These are phyloP conservation scores for Epichloe gansuensis DNA, from an alignment of 2,329 filamentous ascomycete species.

Conservation along the genomic window DNA sequence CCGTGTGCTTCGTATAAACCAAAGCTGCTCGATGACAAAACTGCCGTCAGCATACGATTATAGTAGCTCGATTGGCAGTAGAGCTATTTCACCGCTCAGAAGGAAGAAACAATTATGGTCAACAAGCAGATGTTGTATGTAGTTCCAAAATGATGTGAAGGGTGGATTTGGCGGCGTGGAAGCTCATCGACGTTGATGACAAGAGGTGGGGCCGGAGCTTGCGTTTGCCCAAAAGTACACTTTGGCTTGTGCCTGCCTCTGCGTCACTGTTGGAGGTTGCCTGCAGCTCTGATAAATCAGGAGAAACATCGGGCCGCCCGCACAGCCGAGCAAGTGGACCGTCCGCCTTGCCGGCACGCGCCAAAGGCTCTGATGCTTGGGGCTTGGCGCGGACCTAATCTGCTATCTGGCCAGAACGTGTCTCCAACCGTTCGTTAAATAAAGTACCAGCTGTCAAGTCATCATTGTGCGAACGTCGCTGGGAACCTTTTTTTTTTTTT, in stretches of 20 bases:
- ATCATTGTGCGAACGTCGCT: background rate
- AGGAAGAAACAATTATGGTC: background rate
- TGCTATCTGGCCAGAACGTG: constrained; percentile 10
- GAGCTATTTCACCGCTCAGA: background rate
- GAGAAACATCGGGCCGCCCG: constrained; percentile 9
- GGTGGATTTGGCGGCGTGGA: constrained; percentile 3
- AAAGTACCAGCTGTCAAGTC: background rate
- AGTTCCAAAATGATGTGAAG: background rate
- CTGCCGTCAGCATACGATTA: background rate
- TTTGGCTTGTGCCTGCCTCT: background rate
- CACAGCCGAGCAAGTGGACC: background rate
- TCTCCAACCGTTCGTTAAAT: background rate
- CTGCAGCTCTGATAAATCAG: constrained; percentile 1
- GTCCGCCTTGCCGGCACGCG: background rate
- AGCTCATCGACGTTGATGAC: constrained; percentile 8
- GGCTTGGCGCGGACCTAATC: background rate
- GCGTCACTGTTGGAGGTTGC: constrained; percentile 7
- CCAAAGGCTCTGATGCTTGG: background rate
- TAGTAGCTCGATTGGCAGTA: background rate
- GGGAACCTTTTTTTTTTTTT: background rate
- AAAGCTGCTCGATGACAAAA: background rate
- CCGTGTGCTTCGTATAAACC: background rate
- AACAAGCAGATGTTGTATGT: background rate
- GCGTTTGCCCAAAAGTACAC: background rate
- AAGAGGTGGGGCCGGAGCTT: constrained; percentile 2